Conservation (phyloP, 129 eudicot species). For the Smallanthus sonchifolius region DNA sequence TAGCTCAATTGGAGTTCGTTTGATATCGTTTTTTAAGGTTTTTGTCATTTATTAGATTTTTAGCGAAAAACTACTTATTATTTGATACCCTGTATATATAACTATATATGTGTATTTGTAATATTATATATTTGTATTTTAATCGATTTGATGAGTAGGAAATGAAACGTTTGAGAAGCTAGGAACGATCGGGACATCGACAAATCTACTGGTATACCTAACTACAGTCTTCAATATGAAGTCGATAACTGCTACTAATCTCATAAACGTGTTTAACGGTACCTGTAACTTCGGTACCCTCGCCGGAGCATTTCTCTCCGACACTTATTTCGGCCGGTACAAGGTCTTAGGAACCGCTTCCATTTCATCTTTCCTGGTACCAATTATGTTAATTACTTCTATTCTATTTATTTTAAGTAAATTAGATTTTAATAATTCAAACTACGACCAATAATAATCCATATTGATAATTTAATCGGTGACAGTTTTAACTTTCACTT, state of each 20-base stretch:
- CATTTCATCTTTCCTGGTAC: constrained; percentile 38
- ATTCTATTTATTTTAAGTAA: too few relatives aligned
- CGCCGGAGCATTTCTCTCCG: constrained; percentile 45
- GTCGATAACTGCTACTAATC: constrained; percentile 36
- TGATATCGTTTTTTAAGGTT: too few relatives aligned
- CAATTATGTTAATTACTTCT: not conserved
- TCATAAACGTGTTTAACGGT: constrained; percentile 35
- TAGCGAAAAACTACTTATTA: too few relatives aligned
- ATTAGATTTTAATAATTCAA: too few relatives aligned
- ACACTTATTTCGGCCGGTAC: constrained; percentile 54
- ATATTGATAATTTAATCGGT: too few relatives aligned
- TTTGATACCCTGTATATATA: too few relatives aligned
- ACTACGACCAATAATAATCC: too few relatives aligned
- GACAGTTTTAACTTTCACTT: too few relatives aligned
- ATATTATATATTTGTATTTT: too few relatives aligned
- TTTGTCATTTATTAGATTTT: too few relatives aligned
- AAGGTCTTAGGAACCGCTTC: constrained; percentile 44
- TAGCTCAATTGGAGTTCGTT: too few relatives aligned
- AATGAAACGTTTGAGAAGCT: constrained; percentile 57
- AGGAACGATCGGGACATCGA: constrained; percentile 47
- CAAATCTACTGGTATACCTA: constrained; percentile 41
- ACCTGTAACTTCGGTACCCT: constrained; percentile 49
- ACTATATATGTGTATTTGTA: too few relatives aligned
- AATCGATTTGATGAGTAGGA: constrained; percentile 18
- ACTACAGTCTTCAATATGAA: constrained; percentile 43